Base-by-base conservation (phyloP, 2,329 filamentous ascomycete genomes). In the Epichloe gansuensis region DNA sequence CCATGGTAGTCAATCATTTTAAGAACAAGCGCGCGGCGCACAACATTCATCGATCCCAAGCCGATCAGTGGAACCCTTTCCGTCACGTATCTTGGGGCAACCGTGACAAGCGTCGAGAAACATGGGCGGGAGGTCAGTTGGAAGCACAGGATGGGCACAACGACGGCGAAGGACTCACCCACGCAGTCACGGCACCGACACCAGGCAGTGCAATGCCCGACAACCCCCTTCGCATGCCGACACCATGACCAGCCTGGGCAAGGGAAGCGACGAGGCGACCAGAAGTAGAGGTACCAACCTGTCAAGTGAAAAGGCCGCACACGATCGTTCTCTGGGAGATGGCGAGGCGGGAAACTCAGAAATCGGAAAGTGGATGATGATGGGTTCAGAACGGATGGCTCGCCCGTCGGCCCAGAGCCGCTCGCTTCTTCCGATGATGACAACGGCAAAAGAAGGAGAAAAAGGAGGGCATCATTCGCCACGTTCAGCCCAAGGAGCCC, bases 401-500 rank as follows among this genome's bases (percentile, higher is more conserved):
- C 28, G 38, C 35, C 25, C 23, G n/a, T 15, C 28, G 37, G 9
- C 48, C 31, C 28, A 4, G 13, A 43, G 28, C 56, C 9, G 53
- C 54, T 6, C 52, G 60, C 53, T 3, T 61, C 64, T 3, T 48
- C 59, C 5, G 54, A 58, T 2, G 65, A 66, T 58, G 58, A 57
- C 49, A 56, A 53, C 13, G 49, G 31, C 52, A 56, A 51, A 55
- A 63, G 46, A 65, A 66, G 52, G 69, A 68, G 51, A 62, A 69
- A 46, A 63, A 69, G 42, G 62, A 65, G 21, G 60, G 67, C 7
- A 57, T 78, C 31, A 69, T 78, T 62, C 72, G 72, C 39, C 64
- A 73, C 35, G 62, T 78, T 17, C 56, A 72, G n/a, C 73, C 75
- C 11, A 77, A 76, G 58, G 68, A 72, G 54, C 73, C 77, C 2